phyloP scores from a whole-genome alignment of 345 rosid genomes.

The Ceriops decandra region DNA sequence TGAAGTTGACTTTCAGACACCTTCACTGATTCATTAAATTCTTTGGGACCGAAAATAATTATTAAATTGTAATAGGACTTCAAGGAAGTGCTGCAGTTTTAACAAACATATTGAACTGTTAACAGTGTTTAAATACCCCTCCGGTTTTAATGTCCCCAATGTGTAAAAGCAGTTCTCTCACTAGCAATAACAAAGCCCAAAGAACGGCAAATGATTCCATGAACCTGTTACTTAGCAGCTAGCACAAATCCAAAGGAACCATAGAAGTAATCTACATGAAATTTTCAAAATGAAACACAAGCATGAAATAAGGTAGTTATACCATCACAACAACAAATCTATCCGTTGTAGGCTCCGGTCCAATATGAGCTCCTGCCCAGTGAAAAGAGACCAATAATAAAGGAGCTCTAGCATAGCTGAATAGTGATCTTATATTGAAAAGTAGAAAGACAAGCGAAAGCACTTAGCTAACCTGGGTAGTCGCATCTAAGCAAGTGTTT shows the following conservation, averaged over 20 bases:
- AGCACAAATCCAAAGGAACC: neutral
- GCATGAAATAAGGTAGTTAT: slow-evolving; percentile 1
- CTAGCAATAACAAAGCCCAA: neutral
- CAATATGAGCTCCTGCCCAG: slow-evolving; percentile 31
- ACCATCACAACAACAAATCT: slow-evolving; percentile 35
- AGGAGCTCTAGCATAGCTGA: slow-evolving; percentile 2
- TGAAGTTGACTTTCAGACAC: too few relatives aligned
- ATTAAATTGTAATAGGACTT: too few relatives aligned
- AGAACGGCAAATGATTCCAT: neutral
- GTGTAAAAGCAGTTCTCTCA: neutral
- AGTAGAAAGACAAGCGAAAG: neutral
- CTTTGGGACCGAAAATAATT: too few relatives aligned
- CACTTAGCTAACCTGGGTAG: slow-evolving; percentile 28
- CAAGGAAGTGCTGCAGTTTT: neutral
- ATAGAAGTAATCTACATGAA: neutral
- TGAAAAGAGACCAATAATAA: slow-evolving; percentile 7
- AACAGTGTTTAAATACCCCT: neutral
- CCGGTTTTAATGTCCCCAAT: too few relatives aligned
- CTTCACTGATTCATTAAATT: too few relatives aligned
- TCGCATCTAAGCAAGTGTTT: slow-evolving; percentile 26
- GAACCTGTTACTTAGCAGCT: neutral
- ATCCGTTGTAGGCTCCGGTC: slow-evolving; percentile 34
- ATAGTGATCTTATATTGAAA: neutral
- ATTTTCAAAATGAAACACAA: neutral
- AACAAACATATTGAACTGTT: too few relatives aligned